Evolutionary conservation across 2,329 filamentous ascomycete genomes (phyloP).

Genomic region (Exophiala viscosa): DNA sequence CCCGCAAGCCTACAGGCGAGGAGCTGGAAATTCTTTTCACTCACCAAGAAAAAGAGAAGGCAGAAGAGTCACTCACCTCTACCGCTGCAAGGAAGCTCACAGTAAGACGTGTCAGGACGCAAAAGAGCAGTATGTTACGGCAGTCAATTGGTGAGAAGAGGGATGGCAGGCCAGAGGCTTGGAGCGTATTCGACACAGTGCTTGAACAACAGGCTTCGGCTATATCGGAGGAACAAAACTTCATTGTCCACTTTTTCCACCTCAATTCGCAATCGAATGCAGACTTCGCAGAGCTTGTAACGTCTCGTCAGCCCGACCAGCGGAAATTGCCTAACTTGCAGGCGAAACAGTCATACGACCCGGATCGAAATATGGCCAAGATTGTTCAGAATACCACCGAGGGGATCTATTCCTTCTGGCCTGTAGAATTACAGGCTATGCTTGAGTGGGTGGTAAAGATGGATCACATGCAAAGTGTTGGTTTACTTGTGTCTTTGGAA

Average conservation of each 20-base stretch:
- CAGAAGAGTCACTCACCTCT: constrained; percentile 61
- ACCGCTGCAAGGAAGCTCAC: constrained; percentile 83
- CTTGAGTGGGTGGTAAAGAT: constrained; percentile 77
- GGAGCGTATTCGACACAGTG: constrained; percentile 75
- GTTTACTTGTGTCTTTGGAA: constrained; percentile 76
- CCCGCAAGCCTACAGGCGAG: constrained; percentile 69
- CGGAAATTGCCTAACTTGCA: constrained; percentile 70
- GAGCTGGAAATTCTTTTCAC: constrained; percentile 87
- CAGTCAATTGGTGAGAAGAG: constrained; percentile 48
- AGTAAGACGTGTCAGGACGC: constrained; percentile 86
- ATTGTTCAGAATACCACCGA: constrained; percentile 85
- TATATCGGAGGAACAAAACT: constrained; percentile 92
- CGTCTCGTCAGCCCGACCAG: constrained; percentile 60
- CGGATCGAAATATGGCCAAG: constrained; percentile 80
- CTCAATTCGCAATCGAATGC: constrained; percentile 75
- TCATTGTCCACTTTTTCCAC: constrained; percentile 95
- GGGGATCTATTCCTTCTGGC: constrained; percentile 77
- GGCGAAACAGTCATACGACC: constrained; percentile 75
- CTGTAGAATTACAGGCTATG: constrained; percentile 70
- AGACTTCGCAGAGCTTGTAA: constrained; percentile 80
- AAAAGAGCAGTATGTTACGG: constrained; percentile 44
- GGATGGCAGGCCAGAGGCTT: constrained; percentile 67
- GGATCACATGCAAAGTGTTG: constrained; percentile 89
- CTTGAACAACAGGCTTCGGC: constrained; percentile 78
- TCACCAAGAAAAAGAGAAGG: constrained; percentile 80